Percentiles rank a stretch among this genome's conserved stretches.
These are phyloP conservation scores for Saccharomycopsis oosterbeekiorum DNA, from an alignment of 805 yeast genomes.

Conservation along the genomic window DNA sequence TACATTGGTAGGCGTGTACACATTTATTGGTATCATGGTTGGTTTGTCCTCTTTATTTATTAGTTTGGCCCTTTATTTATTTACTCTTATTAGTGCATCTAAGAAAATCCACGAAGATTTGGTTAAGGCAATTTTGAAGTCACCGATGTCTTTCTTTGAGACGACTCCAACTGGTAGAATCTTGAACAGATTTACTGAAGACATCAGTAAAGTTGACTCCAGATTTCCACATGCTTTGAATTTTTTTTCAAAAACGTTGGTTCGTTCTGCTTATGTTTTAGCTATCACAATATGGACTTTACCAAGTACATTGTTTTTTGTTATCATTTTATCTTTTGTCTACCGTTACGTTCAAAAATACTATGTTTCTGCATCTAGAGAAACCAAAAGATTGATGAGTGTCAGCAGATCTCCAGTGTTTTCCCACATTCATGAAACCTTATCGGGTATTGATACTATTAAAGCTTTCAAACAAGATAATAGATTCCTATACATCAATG, in stretches of 20 bases:
- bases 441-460: conserved; percentile 69
- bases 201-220: conserved; percentile 47
- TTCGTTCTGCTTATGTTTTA: conserved; percentile 41
- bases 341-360: conserved; percentile 63
- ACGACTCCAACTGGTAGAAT: conserved; percentile 81
- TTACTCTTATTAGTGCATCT: conserved; percentile 48
- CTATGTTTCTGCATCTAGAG: conserved; percentile 65
- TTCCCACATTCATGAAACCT: conserved; percentile 74
- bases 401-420: conserved; percentile 66
- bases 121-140: conserved; percentile 48
- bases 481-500: conserved; percentile 52
- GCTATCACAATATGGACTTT: conserved; percentile 41
- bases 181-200: conserved; percentile 66
- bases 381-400: conserved; percentile 63
- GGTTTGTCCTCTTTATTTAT: conserved; percentile 38
- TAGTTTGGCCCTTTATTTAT: conserved; percentile 40
- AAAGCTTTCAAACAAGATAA: conserved; percentile 62
- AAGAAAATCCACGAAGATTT: conserved; percentile 44
- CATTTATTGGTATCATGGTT: conserved; percentile 43
- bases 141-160: conserved; percentile 80
- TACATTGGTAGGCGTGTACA: conserved; percentile 43
- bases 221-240: conserved; percentile 45
- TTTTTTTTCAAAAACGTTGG: conserved; percentile 34
- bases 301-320: conserved; percentile 44
- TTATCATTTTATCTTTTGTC: conserved; percentile 38